phyloP scores from a whole-genome alignment of 257 asterid genomes.

The Fraxinus quadrangulata region DNA sequence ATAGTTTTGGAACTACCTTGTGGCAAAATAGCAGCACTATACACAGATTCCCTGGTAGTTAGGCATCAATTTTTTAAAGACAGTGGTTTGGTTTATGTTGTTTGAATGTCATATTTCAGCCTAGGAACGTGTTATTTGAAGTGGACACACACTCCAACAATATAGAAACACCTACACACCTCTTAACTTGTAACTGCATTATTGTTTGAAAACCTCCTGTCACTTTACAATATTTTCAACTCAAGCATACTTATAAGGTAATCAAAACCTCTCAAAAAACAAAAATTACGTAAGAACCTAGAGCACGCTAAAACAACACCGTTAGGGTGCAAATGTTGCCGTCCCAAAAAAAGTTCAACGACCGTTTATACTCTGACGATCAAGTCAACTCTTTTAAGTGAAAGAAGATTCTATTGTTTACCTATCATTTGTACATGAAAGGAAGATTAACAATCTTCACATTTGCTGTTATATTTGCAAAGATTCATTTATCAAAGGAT shows the following conservation, averaged over 20 bases:
- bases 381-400: too few relatives aligned
- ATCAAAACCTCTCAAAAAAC: background rate
- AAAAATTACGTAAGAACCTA: background rate
- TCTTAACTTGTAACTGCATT: constrained; percentile 1
- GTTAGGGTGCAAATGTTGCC: too few relatives aligned
- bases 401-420: too few relatives aligned
- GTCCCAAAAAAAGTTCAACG: too few relatives aligned
- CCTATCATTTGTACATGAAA: too few relatives aligned
- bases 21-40: background rate
- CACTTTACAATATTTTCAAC: background rate
- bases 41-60: background rate
- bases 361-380: too few relatives aligned
- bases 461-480: background rate
- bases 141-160: background rate
- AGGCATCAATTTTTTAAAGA: background rate
- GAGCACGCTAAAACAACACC: too few relatives aligned
- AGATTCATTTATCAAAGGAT: background rate
- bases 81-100: background rate
- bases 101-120: background rate
- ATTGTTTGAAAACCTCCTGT: background rate
- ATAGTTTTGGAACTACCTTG: background rate
- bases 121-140: background rate
- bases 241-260: background rate
- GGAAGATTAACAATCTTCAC: too few relatives aligned
- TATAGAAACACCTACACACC: background rate